Evolutionary conservation across 2,329 filamentous ascomycete species (phyloP), one percentile per base, ranked within the genome.

Genomic region (Pseudonectria foliicola): DNA sequence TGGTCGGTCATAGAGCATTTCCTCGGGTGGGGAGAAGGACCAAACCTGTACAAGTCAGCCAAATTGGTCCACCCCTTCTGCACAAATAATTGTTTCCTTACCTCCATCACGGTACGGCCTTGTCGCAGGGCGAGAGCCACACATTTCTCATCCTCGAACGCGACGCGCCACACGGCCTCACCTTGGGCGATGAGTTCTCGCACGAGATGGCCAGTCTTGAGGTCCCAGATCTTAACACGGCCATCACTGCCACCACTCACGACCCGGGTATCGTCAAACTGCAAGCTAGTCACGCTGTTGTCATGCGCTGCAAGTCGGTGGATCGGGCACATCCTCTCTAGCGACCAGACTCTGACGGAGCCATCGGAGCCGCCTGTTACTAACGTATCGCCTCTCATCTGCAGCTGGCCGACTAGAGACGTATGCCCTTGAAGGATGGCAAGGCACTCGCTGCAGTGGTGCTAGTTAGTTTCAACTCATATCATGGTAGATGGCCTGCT

Each of bases 131-230:
- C 92, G 71, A 98, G 85, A 23, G 95, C 90, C 21, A 98, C 90
- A 39, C 90, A 94, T 61, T 95, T 96, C 62, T 98, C 92, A 46
- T 95, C 90, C 56, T 98, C 92, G 58, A 98, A 98, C 0, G 93
- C 92, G 24, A 98, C 90, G 40, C 92, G 77, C 92, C 92, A 98
- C 1, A 98, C 92, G 12, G 90, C 89, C 55, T 98, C 90, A 1
- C 90, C 87, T 34, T 90, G 88, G 13, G 83, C 80, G 30, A 90
- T 90, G 27, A 98, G 75, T 62, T 98, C 92, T 40, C 92, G 80
- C 14, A 98, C 86, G 18, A 95, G 72, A 38, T 85, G 82, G 4
- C 92, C 92, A 3, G 86, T 92, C 61, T 92, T 88, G 39, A 96
- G 69, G 63, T 95, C 90, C 92, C 92, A 98, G 35, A 98, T 89